Evolutionary conservation across 2,329 filamentous ascomycete species (phyloP), one percentile per base, ranked within the genome.

Genomic region (Fusarium subglutinans): DNA sequence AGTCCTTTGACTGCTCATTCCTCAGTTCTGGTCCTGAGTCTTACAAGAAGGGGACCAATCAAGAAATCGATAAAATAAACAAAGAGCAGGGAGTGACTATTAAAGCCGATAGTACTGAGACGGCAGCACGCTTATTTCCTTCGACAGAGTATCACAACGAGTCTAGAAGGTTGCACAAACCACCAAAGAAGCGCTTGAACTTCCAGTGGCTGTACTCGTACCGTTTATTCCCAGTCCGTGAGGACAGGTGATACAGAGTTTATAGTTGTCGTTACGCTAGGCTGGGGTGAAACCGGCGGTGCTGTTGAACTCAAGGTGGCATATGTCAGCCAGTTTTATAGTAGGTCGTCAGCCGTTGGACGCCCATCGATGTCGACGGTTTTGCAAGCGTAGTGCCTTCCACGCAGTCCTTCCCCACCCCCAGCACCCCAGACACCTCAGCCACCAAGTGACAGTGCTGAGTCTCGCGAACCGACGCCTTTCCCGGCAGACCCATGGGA

Each of bases 81-180:
- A 47, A 3, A 20, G 12, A 35, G 33, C 33, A 35, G 33, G 3
- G 8, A 35, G 33, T 35, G 44, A 47, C 24, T 47, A 44, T 28
- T 28, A 8, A 14, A 2, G 24, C 12, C 3, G 5, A 28, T 10
- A 5, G 18, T 5, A 7, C 1, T 28, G 17, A 20, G 12, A 20
- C 0, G 24, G 5, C 18, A 4, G 12, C 44, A 26, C 18, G 24
- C 17, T 47, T 12, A 47, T 28, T 20, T 14, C 18, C 44, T 18
- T 10, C 8, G 12, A 28, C 8, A 47, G 2, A 47, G 3, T 47
- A 47, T 47, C 24, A 20, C 12, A 14, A 6, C 45, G 45, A 18
- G 8, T 22, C 45, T 4, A 48, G 26, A 8, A 28, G 26, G 4
- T 28, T 48, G 3, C 45, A 30, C 9, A 22, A 30, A 11, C 13